Percentiles rank a stretch among this genome's conserved stretches.
Conservation (phyloP, 306 rosid species). For the Sophora flavescens region DNA sequence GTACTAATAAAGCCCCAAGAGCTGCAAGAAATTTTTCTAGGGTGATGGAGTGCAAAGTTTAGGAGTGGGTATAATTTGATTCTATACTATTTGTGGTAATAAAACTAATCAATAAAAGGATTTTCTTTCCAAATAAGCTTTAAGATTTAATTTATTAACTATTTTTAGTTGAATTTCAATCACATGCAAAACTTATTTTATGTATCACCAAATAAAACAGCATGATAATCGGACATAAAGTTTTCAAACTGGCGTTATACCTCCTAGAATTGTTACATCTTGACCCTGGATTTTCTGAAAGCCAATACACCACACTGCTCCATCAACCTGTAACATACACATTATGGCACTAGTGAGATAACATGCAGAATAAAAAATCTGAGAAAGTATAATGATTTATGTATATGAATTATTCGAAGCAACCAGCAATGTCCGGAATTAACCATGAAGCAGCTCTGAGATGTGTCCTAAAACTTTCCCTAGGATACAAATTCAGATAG, state of each 20-base stretch:
- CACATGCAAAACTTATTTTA: slow-evolving; percentile 6
- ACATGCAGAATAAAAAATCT: slow-evolving; percentile 19
- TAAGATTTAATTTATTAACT: neutral
- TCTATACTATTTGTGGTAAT: neutral
- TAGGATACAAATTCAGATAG: neutral
- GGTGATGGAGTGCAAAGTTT: neutral
- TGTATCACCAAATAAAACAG: neutral
- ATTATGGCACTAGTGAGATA: slow-evolving; percentile 36
- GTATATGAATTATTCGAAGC: slow-evolving; percentile 7
- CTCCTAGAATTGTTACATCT: slow-evolving; percentile 86
- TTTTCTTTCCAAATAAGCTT: slow-evolving; percentile 19
- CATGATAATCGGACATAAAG: neutral
- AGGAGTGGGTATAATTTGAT: neutral
- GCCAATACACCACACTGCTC: slow-evolving; percentile 88
- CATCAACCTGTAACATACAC: slow-evolving; percentile 58
- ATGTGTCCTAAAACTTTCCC: neutral
- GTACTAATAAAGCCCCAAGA: neutral
- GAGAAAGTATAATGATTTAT: neutral
- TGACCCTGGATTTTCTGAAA: slow-evolving; percentile 79
- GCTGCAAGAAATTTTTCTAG: neutral
- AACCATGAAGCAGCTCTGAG: slow-evolving; percentile 17
- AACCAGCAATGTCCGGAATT: slow-evolving; percentile 3
- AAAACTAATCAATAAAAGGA: slow-evolving; percentile 5
- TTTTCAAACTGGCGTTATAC: slow-evolving; percentile 52
- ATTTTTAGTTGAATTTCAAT: slow-evolving; percentile 16